Conservation (phyloP, 2,329 filamentous ascomycete genomes). For the Talaromyces funiculosus region DNA sequence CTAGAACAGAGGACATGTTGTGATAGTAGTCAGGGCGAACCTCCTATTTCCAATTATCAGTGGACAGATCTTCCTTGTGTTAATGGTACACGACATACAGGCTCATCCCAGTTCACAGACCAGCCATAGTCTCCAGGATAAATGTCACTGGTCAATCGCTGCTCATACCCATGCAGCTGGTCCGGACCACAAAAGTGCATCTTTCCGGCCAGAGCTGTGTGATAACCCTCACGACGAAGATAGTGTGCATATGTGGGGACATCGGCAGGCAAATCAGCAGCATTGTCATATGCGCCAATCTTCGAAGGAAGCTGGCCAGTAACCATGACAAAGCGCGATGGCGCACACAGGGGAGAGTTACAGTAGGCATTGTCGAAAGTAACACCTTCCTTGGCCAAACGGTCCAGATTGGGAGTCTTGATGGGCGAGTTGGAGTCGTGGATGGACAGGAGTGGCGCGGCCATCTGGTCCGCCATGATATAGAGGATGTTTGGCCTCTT, state of each 20-base stretch:
- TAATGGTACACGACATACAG: conserved; percentile 39
- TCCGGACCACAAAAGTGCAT: conserved; percentile 94
- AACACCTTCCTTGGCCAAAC: conserved; percentile 71
- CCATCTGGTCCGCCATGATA: conserved; percentile 96
- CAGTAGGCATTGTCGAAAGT: conserved; percentile 94
- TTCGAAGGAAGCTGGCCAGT: conserved; percentile 85
- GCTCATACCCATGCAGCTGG: conserved; percentile 90
- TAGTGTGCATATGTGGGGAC: conserved; percentile 91
- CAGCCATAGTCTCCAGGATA: conserved; percentile 93
- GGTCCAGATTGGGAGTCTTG: conserved; percentile 85
- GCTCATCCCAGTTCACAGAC: conserved; percentile 93
- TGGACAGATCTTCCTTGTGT: background rate
- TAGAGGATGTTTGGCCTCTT: conserved; percentile 73
- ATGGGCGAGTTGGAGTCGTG: conserved; percentile 85
- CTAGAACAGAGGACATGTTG: conserved; percentile 87
- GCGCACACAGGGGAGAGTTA: conserved; percentile 85
- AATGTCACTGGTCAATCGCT: conserved; percentile 87
- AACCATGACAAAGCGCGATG: conserved; percentile 91
- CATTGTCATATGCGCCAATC: conserved; percentile 90
- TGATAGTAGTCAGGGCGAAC: conserved; percentile 87
- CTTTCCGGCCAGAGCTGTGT: conserved; percentile 86
- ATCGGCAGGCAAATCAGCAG: conserved; percentile 74
- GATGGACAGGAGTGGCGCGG: conserved; percentile 84
- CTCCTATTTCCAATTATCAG: conserved; percentile 23
- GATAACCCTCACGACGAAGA: conserved; percentile 75